Evolutionary conservation across 257 asterid species (phyloP).

Genomic region (Lantana camara): DNA sequence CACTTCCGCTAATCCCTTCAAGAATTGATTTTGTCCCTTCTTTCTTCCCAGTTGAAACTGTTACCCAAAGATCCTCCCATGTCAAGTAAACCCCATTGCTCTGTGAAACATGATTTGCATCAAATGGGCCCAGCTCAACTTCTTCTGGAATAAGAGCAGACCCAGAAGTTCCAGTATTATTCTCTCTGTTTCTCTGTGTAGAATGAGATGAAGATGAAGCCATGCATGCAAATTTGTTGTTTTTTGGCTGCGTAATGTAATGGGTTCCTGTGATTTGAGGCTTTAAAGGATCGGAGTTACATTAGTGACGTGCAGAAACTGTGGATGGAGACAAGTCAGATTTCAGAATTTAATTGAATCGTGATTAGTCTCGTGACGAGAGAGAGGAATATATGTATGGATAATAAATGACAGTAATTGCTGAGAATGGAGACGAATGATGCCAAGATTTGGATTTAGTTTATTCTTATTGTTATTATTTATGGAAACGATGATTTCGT

Average conservation of each 20-base stretch:
- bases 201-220: slow-evolving; percentile 11
- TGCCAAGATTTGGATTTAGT: slow-evolving; percentile 14
- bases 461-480: slow-evolving; percentile 18
- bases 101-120: background rate
- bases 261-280: background rate
- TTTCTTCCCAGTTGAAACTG: slow-evolving; percentile 35
- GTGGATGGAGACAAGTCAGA: slow-evolving; percentile 1
- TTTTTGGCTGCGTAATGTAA: background rate
- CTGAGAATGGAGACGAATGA: slow-evolving; percentile 4
- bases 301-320: background rate
- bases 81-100: slow-evolving; percentile 45
- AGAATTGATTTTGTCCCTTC: slow-evolving; percentile 33
- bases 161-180: background rate
- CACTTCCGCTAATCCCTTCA: slow-evolving; percentile 40
- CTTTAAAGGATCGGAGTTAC: slow-evolving; percentile 5
- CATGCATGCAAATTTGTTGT: slow-evolving; percentile 16
- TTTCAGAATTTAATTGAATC: slow-evolving; percentile 16
- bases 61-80: slow-evolving; percentile 59
- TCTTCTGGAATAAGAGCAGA: background rate
- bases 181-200: background rate
- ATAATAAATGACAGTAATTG: background rate
- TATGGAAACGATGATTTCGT: slow-evolving; percentile 3
- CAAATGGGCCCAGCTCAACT: background rate
- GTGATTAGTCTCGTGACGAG: slow-evolving; percentile 26
- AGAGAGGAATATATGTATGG: background rate